Percentiles rank a stretch among this genome's conserved stretches.
Conservation (phyloP, 2,329 filamentous ascomycete species). For the Fusarium liriodendri region DNA sequence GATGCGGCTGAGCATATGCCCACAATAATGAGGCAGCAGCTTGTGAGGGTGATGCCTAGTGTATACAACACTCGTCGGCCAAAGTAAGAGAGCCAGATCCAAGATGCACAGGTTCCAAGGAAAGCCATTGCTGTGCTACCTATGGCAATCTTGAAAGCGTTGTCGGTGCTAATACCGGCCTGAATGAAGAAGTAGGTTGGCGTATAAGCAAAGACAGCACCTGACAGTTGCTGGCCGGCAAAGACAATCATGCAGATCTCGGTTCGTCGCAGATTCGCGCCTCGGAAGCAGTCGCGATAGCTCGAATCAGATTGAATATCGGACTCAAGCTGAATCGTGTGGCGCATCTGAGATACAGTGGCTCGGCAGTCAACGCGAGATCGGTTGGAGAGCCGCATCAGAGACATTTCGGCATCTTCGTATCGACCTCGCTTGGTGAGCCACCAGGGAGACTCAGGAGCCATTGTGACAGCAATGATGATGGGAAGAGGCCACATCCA, state of each 20-base stretch:
- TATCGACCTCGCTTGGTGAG: slow-evolving; percentile 43
- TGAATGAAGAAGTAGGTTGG: slow-evolving; percentile 62
- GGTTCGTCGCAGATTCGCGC: slow-evolving; percentile 57
- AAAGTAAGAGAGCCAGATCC: slow-evolving; percentile 54
- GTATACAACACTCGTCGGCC: slow-evolving; percentile 57
- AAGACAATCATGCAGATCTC: slow-evolving; percentile 59
- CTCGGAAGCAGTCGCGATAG: slow-evolving; percentile 61
- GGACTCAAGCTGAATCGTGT: slow-evolving; percentile 58
- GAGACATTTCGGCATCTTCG: slow-evolving; percentile 42
- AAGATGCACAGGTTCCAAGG: slow-evolving; percentile 55
- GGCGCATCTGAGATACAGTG: slow-evolving; percentile 75
- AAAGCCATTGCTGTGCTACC: slow-evolving; percentile 55
- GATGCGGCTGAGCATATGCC: slow-evolving; percentile 47
- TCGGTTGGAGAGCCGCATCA: slow-evolving; percentile 50
- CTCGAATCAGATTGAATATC: slow-evolving; percentile 50
- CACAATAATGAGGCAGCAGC: slow-evolving; percentile 54
- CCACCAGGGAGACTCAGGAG: slow-evolving; percentile 52
- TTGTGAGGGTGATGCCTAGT: slow-evolving; percentile 54
- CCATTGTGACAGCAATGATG: slow-evolving; percentile 42
- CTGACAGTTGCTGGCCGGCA: slow-evolving; percentile 53
- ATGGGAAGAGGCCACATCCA: slow-evolving; percentile 50
- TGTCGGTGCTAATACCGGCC: slow-evolving; percentile 52
- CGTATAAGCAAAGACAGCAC: slow-evolving; percentile 53
- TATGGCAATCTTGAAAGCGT: slow-evolving; percentile 56
- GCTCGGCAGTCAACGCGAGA: slow-evolving; percentile 54